Percentiles rank a stretch among this genome's conserved stretches.
Conservation (phyloP, 169 alveolate species). For the Eimeria mitis region DNA sequence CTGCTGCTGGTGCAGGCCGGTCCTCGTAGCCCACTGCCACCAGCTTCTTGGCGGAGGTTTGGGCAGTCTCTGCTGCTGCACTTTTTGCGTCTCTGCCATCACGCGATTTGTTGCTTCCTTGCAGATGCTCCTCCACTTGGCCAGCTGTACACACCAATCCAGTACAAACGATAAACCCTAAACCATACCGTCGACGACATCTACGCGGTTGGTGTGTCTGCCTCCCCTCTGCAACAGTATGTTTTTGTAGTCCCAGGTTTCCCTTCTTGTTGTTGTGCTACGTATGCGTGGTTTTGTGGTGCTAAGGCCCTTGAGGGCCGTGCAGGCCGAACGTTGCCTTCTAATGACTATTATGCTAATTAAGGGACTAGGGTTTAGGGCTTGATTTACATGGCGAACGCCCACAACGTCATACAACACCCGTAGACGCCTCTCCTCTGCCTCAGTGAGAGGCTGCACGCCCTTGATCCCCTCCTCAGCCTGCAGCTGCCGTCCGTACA, state of each 20-base stretch:
- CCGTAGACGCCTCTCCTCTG: slow-evolving; percentile 85
- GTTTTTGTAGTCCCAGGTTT: neutral
- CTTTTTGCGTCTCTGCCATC: slow-evolving; percentile 85
- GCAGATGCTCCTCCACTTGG: slow-evolving; percentile 90
- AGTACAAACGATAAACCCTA: neutral
- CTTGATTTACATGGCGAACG: slow-evolving; percentile 85
- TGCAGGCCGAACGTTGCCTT: neutral
- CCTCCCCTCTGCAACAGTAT: neutral
- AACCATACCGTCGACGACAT: neutral
- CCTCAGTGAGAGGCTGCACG: slow-evolving; percentile 58
- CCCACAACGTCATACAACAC: slow-evolving; percentile 90
- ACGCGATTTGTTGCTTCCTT: slow-evolving; percentile 82
- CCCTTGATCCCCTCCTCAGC: slow-evolving; percentile 39
- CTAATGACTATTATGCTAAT: neutral
- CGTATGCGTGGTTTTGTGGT: neutral
- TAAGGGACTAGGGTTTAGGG: neutral
- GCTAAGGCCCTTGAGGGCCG: neutral
- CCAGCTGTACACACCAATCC: slow-evolving; percentile 81
- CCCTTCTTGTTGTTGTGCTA: neutral
- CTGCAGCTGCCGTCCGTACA: slow-evolving; percentile 87
- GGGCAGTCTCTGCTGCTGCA: slow-evolving; percentile 84
- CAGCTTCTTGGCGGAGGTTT: slow-evolving; percentile 82
- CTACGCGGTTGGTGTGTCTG: neutral
- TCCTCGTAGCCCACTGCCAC: slow-evolving; percentile 87
- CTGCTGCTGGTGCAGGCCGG: slow-evolving; percentile 38